Evolutionary conservation across 1,284 basidiomycete species (phyloP).

Genomic region (Ceratobasidium sp.): DNA sequence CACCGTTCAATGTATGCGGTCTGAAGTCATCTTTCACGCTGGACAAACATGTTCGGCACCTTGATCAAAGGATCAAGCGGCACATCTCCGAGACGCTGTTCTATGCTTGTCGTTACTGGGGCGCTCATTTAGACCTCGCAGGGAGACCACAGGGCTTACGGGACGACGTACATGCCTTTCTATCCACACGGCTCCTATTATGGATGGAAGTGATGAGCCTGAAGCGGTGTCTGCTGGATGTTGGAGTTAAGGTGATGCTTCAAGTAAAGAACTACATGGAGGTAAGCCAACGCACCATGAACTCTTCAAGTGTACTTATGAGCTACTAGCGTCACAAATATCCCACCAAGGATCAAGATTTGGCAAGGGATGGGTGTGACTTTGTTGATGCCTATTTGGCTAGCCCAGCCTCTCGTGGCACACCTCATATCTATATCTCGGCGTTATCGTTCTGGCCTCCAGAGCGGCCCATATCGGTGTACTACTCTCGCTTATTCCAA

Average conservation of each 20-base stretch:
- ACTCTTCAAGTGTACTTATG: background rate
- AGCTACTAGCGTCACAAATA: background rate
- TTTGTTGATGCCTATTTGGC: background rate
- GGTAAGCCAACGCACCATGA: background rate
- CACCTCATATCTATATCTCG: background rate
- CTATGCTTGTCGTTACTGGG: conserved; percentile 30
- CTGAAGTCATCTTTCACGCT: background rate
- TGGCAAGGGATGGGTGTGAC: background rate
- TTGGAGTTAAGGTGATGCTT: background rate
- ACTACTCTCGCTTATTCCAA: background rate
- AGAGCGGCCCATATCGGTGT: background rate
- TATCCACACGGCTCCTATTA: background rate
- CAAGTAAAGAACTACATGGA: background rate
- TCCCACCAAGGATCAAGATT: background rate
- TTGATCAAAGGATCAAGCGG: background rate
- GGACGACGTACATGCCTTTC: background rate
- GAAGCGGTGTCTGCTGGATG: background rate
- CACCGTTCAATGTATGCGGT: background rate
- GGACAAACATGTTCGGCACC: conserved; percentile 5
- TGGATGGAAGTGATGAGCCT: conserved; percentile 23
- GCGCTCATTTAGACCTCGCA: background rate
- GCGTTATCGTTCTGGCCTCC: background rate
- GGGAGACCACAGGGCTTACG: background rate
- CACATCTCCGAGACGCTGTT: background rate
- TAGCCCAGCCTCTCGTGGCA: background rate